Evolutionary conservation across 768 basidiomycete genomes (phyloP).

Genomic region (Suillus weaverae): DNA sequence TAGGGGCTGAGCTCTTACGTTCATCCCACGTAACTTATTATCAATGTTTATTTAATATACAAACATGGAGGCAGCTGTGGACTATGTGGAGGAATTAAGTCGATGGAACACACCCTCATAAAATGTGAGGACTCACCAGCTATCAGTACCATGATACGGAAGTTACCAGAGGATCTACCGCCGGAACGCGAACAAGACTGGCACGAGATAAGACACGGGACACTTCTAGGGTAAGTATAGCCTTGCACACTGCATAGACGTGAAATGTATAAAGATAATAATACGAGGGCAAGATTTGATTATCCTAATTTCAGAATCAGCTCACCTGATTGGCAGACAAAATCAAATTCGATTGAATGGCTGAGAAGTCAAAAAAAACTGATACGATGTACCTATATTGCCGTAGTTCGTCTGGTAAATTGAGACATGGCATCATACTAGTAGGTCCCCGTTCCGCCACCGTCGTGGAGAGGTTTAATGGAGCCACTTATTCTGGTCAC

Average conservation of each 20-base stretch:
- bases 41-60: background rate
- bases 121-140: background rate
- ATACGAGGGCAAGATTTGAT: background rate
- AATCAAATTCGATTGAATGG: background rate
- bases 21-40: background rate
- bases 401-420: no score
- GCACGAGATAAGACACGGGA: background rate
- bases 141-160: background rate
- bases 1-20: background rate
- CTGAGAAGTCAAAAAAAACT: background rate
- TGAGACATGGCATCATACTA: no score
- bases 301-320: background rate
- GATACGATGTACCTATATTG: background rate
- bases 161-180: background rate
- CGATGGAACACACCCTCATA: background rate
- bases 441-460: no score
- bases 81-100: background rate
- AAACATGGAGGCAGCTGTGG: background rate
- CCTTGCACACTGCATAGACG: background rate
- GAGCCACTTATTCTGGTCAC: no score
- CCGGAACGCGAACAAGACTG: background rate
- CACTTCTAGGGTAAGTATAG: background rate
- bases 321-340: background rate
- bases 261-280: background rate
- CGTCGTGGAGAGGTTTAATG: no score